Conservation (phyloP, 108 stramenopile genomes). For the Heterococcus sp. region DNA sequence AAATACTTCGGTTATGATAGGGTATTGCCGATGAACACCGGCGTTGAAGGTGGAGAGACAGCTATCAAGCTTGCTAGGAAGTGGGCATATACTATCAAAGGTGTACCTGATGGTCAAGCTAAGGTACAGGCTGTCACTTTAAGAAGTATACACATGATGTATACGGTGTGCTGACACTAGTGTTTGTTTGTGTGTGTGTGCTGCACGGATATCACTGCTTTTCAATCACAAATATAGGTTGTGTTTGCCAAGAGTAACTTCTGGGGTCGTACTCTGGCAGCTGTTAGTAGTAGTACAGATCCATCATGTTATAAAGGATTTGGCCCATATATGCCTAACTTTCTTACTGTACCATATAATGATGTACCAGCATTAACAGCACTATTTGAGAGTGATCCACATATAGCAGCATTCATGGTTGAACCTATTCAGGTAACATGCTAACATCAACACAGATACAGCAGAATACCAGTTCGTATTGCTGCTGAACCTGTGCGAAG, state of each 20-base stretch:
- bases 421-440: not conserved
- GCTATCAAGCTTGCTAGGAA: constrained; percentile 69
- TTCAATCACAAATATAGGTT: no score
- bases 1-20: constrained; percentile 76
- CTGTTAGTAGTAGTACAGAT: constrained; percentile 88
- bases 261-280: constrained; percentile 99
- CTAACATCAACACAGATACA: no score
- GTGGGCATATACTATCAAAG: constrained; percentile 94
- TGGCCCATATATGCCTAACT: constrained; percentile 96
- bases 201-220: no score
- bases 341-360: constrained; percentile 80
- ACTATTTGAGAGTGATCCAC: constrained; percentile 59
- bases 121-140: no score
- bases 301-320: constrained; percentile 79
- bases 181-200: no score
- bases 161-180: no score
- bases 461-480: no score
- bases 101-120: constrained; percentile 80
- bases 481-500: no score
- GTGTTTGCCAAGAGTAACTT: constrained; percentile 95
- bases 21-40: constrained; percentile 97
- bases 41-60: constrained; percentile 98
- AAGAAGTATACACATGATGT: no score
- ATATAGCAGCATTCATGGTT: not conserved
- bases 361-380: constrained; percentile 76